Base-by-base conservation (phyloP, 2,329 filamentous ascomycete genomes). In the Thelonectria rubi region DNA sequence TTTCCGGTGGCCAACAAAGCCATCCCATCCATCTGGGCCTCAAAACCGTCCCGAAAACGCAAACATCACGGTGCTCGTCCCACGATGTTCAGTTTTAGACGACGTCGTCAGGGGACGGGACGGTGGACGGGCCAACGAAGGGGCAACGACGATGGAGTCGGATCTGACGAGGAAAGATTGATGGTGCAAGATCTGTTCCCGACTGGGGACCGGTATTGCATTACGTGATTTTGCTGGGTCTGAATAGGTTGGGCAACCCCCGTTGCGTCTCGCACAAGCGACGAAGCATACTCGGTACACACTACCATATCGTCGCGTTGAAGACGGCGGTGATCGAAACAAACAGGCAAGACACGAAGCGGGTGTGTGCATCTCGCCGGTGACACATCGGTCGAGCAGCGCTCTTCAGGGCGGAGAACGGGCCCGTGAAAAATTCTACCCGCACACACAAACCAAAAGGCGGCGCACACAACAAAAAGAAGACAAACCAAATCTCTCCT, bases 81-180 rank as follows among this genome's bases (percentile, higher is more conserved):
- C 50, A 45, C 26, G 40, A 50, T 50, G 26, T 39, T 40, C 62
- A 65, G 60, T 63, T 57, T 57, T 62, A 65, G 56, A 59, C 61
- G 60, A 65, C 56, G 45, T 49, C 37, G 26, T 42, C 39, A 51
- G 63, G 62, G 62, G 46, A 62, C 62, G 64, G 64, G 62, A 64
- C 55, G 62, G 64, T 65, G 64, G 55, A 64, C 61, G 61, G 63
- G 42, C 63, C 63, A 59, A 65, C 61, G 14, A 17, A 18, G 18
- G 21, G 21, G 7, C n/a, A n/a, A n/a, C 24, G 34, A 37, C 34
- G 34, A 37, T 26, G 47, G 18, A 42, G 50, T 42, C 47, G 55
- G 59, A 64, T 64, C 62, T 64, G 20, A 55, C 32, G 20, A 47
- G 26, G 5, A 37, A 37, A 37, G 34, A 15, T 14, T 37, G 12